Evolutionary conservation across 2,329 filamentous ascomycete species (phyloP).

Genomic region (Trichoderma gracile): DNA sequence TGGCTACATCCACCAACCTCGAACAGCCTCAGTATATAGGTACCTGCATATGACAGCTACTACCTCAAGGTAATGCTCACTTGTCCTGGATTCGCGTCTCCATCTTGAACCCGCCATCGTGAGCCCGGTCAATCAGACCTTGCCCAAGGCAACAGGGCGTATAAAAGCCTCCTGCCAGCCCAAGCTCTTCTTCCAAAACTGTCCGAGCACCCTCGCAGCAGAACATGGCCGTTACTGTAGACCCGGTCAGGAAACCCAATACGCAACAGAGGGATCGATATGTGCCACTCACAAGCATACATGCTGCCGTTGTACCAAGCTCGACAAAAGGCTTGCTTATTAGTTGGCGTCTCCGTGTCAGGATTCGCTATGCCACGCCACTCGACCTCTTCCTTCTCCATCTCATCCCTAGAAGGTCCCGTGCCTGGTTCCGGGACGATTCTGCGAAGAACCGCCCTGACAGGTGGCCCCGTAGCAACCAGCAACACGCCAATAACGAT

Average conservation of each 20-base stretch:
- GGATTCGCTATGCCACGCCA: slow-evolving; percentile 66
- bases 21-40: too few relatives aligned
- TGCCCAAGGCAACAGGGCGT: slow-evolving; percentile 73
- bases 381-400: slow-evolving; percentile 60
- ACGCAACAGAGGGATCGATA: not conserved
- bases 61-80: too few relatives aligned
- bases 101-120: slow-evolving; percentile 62
- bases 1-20: too few relatives aligned
- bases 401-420: slow-evolving; percentile 54
- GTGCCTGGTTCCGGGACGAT: slow-evolving; percentile 56
- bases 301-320: slow-evolving; percentile 60
- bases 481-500: slow-evolving; percentile 50
- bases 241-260: not conserved
- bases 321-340: slow-evolving; percentile 56
- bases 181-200: slow-evolving; percentile 62
- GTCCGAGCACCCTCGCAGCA: slow-evolving; percentile 65
- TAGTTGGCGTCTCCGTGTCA: slow-evolving; percentile 47
- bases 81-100: slow-evolving; percentile 49
- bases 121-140: slow-evolving; percentile 63
- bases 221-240: slow-evolving; percentile 63
- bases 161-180: slow-evolving; percentile 65
- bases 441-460: slow-evolving; percentile 48
- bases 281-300: slow-evolving; percentile 60
- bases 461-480: slow-evolving; percentile 46
- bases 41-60: too few relatives aligned